Conservation (phyloP, 495 filamentous ascomycete species). For the Extremus antarcticus region DNA sequence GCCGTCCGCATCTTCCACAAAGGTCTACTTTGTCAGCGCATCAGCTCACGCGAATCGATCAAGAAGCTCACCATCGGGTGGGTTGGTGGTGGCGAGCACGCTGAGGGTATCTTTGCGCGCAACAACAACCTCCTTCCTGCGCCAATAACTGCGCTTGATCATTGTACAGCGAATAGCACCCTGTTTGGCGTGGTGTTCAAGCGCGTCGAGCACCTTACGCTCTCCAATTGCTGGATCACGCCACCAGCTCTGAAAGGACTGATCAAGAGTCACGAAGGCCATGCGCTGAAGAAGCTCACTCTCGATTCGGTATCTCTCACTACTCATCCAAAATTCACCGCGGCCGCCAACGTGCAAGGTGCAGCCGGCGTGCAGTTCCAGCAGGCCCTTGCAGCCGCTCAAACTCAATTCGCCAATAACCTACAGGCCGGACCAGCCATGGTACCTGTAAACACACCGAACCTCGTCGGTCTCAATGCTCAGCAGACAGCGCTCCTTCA, state of each 20-base stretch:
- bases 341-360: not conserved
- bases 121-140: conserved; percentile 43
- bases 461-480: too few relatives aligned
- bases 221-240: conserved; percentile 32
- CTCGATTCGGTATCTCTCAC: conserved; percentile 30
- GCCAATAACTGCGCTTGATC: conserved; percentile 29
- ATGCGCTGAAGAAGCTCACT: conserved; percentile 20
- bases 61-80: conserved; percentile 44
- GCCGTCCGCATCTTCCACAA: conserved; percentile 34
- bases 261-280: conserved; percentile 17
- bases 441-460: too few relatives aligned
- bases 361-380: conserved; percentile 1
- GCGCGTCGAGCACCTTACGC: conserved; percentile 25
- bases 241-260: conserved; percentile 21
- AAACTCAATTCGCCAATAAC: too few relatives aligned
- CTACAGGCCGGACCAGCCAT: too few relatives aligned
- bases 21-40: conserved; percentile 32
- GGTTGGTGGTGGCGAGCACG: conserved; percentile 46
- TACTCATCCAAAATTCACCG: conserved; percentile 15
- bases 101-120: conserved; percentile 40
- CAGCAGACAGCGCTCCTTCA: not conserved
- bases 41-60: conserved; percentile 33
- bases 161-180: not conserved
- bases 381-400: too few relatives aligned
- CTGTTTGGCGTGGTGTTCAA: conserved; percentile 18